phyloP scores from a whole-genome alignment of 108 stramenopile genomes.

The Stephanodiscus minutulus region DNA sequence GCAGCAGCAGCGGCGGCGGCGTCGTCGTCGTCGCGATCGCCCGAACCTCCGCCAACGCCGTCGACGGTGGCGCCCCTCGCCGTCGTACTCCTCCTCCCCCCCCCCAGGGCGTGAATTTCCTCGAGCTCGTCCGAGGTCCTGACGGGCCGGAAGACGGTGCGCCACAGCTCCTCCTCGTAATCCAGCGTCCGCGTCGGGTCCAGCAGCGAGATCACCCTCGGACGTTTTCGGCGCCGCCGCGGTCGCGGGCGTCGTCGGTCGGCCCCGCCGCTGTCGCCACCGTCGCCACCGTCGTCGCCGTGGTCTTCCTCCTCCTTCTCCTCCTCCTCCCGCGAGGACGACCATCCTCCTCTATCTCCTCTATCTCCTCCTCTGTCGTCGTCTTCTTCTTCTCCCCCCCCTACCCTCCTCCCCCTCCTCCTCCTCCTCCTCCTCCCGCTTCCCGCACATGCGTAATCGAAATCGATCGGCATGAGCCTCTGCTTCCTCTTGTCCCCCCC shows the following conservation, averaged over 20 bases:
- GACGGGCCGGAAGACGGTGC: slow-evolving; percentile 60
- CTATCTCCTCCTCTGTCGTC: neutral
- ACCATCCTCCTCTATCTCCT: neutral
- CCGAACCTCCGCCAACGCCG: slow-evolving; percentile 4
- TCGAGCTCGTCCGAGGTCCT: slow-evolving; percentile 60
- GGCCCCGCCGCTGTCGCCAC: neutral
- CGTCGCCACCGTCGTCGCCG: neutral
- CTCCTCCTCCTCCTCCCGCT: neutral
- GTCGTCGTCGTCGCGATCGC: too few relatives aligned
- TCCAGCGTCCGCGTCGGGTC: slow-evolving; percentile 54
- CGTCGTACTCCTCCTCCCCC: neutral
- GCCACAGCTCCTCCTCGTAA: slow-evolving; percentile 74
- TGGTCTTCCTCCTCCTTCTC: neutral
- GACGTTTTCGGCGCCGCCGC: slow-evolving; percentile 9
- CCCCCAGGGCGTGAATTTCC: slow-evolving; percentile 21
- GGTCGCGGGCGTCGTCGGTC: neutral
- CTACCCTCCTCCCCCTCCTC: slow-evolving; percentile 2
- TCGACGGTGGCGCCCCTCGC: neutral
- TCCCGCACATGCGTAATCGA: slow-evolving; percentile 42
- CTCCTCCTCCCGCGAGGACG: slow-evolving; percentile 5
- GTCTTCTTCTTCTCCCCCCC: too few relatives aligned
- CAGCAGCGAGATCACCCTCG: slow-evolving; percentile 44
- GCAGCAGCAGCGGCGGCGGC: too few relatives aligned
- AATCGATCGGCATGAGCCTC: slow-evolving; percentile 35
- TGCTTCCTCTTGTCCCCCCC: slow-evolving; percentile 27